Conservation (phyloP, 805 yeast genomes). For the Starmera pachycereana region DNA sequence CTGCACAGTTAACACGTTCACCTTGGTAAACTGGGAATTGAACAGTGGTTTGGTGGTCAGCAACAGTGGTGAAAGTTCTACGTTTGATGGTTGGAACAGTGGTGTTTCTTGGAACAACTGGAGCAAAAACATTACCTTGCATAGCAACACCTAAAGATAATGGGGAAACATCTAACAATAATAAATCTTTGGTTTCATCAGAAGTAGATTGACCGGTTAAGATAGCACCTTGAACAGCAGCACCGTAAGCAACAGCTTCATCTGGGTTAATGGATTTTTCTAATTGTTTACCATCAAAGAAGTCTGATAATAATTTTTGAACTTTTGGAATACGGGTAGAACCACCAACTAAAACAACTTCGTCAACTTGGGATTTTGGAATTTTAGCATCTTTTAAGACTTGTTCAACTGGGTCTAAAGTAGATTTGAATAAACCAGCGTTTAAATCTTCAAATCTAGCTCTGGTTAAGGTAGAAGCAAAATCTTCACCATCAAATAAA, state of each 20-base stretch:
- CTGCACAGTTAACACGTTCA: slow-evolving; percentile 98
- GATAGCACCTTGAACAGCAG: slow-evolving; percentile 99
- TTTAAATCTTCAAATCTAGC: slow-evolving; percentile 96
- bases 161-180: slow-evolving; percentile 95
- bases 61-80: slow-evolving; percentile 97
- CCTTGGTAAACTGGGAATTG: slow-evolving; percentile 99
- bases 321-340: slow-evolving; percentile 98
- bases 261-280: slow-evolving; percentile 97
- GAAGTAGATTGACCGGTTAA: slow-evolving; percentile 86
- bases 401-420: slow-evolving; percentile 90
- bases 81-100: slow-evolving; percentile 99
- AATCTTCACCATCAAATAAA: slow-evolving; percentile 90
- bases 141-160: slow-evolving; percentile 98
- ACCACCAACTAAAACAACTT: slow-evolving; percentile 96
- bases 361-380: slow-evolving; percentile 78
- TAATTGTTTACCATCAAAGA: slow-evolving; percentile 93
- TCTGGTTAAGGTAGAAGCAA: slow-evolving; percentile 88
- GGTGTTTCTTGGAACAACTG: slow-evolving; percentile 98
- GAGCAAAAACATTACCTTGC: slow-evolving; percentile 98
- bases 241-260: slow-evolving; percentile 99
- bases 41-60: slow-evolving; percentile 97
- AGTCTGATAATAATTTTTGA: slow-evolving; percentile 88
- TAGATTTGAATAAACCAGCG: slow-evolving; percentile 87
- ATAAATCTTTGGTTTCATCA: slow-evolving; percentile 90
- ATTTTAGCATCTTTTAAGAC: slow-evolving; percentile 88